These are phyloP conservation scores for Aspergillus arachidicola DNA, from an alignment of 2,329 filamentous ascomycete species.

Conservation along the genomic window DNA sequence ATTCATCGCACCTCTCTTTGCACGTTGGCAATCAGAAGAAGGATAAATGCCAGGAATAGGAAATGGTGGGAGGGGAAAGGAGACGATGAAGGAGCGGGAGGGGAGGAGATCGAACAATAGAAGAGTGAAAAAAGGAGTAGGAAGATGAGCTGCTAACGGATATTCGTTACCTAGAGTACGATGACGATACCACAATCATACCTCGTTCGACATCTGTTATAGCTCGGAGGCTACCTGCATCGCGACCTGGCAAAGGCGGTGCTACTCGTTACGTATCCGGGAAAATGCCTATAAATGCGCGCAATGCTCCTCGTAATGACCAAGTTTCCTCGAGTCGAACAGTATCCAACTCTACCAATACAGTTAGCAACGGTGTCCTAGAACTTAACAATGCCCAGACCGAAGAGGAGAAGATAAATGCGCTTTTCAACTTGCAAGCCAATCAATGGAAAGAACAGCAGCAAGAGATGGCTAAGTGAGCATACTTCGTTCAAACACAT, in stretches of 20 bases:
- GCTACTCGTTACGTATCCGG: constrained; percentile 95
- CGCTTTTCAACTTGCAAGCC: constrained; percentile 86
- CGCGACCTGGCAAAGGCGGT: constrained; percentile 81
- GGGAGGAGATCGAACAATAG: not conserved
- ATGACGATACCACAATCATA: constrained; percentile 97
- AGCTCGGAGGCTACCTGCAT: constrained; percentile 80
- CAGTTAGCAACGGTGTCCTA: constrained; percentile 57
- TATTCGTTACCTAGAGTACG: constrained; percentile 69
- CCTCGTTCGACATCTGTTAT: constrained; percentile 92
- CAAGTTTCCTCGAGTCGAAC: constrained; percentile 45
- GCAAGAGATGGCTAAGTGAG: constrained; percentile 84
- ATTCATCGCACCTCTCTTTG: not conserved
- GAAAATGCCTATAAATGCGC: constrained; percentile 88
- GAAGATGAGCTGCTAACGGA: constrained; percentile 24
- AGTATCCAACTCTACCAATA: constrained; percentile 38
- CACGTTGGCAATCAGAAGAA: not conserved
- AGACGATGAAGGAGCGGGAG: not conserved
- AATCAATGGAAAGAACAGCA: constrained; percentile 93
- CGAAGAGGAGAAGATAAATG: constrained; percentile 90
- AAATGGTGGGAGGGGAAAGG: not conserved
- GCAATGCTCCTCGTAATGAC: constrained; percentile 73
- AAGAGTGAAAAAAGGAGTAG: constrained; percentile 3
- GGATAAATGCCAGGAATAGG: not conserved
- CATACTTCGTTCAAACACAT: not conserved
- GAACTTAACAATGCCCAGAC: constrained; percentile 80